Percentiles rank a stretch among this genome's conserved stretches.
Evolutionary conservation across 106 monocot genomes (phyloP).

Genomic region (Vanilla planifolia): DNA sequence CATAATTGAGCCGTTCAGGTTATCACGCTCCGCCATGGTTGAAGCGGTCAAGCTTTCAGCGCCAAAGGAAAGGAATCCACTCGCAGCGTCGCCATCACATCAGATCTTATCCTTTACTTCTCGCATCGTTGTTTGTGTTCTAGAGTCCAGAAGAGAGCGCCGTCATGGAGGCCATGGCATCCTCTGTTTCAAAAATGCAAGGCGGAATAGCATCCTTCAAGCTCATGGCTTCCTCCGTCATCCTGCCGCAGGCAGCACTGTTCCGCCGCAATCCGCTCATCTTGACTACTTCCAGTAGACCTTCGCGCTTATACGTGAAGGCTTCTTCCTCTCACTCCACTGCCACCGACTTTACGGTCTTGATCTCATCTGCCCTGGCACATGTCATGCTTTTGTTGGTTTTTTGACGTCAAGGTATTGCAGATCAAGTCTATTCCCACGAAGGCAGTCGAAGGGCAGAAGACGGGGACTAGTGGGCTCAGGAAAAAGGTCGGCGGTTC

Average conservation of each 20-base stretch:
- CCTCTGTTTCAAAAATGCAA: too few relatives aligned
- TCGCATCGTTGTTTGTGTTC: too few relatives aligned
- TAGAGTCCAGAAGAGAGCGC: too few relatives aligned
- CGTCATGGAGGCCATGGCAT: too few relatives aligned
- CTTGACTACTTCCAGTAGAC: background rate
- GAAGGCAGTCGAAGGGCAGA: slow-evolving; percentile 94
- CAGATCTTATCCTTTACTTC: too few relatives aligned
- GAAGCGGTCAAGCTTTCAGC: too few relatives aligned
- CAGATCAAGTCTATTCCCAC: slow-evolving; percentile 80
- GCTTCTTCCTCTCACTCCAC: slow-evolving; percentile 25
- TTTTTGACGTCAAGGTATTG: slow-evolving; percentile 8
- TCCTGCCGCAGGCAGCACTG: background rate
- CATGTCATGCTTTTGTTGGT: background rate
- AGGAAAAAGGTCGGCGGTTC: slow-evolving; percentile 63
- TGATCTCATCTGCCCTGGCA: background rate
- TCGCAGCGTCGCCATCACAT: too few relatives aligned
- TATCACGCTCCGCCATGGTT: too few relatives aligned
- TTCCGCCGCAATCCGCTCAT: background rate
- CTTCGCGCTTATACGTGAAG: slow-evolving; percentile 13
- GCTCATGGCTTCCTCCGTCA: background rate
- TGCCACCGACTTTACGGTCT: slow-evolving; percentile 30
- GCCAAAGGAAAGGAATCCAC: too few relatives aligned
- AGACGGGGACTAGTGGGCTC: slow-evolving; percentile 95
- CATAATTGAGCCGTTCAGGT: too few relatives aligned
- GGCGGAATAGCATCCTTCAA: too few relatives aligned